Conservation (phyloP, 371 early-diverging fungal genomes). For the Mucor saturninus region DNA sequence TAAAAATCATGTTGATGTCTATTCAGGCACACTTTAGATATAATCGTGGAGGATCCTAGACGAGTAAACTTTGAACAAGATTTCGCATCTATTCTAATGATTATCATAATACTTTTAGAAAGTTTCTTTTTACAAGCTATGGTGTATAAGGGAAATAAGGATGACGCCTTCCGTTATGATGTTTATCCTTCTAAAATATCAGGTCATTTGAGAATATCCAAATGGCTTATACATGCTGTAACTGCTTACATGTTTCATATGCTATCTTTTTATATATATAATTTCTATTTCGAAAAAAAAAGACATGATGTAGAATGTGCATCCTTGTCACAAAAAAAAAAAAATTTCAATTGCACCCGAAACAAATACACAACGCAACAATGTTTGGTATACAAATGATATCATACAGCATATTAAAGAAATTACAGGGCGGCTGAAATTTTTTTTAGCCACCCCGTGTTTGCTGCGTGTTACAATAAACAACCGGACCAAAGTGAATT, state of each 20-base stretch:
- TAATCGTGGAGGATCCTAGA: too few relatives aligned
- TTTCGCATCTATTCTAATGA: not conserved
- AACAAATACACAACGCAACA: conserved; percentile 4
- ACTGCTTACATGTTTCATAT: not conserved
- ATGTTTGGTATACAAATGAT: conserved; percentile 2
- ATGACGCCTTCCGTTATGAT: not conserved
- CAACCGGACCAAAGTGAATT: not conserved
- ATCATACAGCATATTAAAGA: not conserved
- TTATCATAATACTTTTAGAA: not conserved
- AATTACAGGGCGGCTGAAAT: not conserved
- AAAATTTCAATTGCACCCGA: not conserved
- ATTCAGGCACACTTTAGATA: too few relatives aligned
- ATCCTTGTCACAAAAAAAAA: not conserved
- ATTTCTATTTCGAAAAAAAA: not conserved
- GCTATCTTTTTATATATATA: not conserved
- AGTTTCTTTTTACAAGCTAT: not conserved
- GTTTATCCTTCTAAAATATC: not conserved
- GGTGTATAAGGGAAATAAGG: not conserved
- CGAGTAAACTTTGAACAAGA: too few relatives aligned
- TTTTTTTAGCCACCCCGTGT: not conserved
- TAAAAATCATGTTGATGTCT: too few relatives aligned
- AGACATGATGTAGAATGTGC: not conserved
- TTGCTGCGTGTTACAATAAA: not conserved
- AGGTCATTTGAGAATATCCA: conserved; percentile 1
- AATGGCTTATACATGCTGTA: not conserved